Base-by-base conservation (phyloP, 75 land plant genomes). In the Pinus taeda region DNA sequence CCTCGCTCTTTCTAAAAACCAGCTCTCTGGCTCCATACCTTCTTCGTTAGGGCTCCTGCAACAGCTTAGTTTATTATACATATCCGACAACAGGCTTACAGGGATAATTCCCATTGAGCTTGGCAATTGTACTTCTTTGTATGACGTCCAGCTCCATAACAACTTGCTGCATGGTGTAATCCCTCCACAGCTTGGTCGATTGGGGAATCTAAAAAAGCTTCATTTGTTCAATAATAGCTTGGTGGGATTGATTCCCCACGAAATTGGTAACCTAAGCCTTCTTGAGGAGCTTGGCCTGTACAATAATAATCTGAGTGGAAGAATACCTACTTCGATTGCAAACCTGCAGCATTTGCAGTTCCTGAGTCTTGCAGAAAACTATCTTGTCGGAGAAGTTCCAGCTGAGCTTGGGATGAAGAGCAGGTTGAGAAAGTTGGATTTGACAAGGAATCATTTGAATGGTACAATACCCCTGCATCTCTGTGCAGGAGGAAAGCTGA, bases 391-490 rank as follows among this genome's bases (percentile, higher is more conserved):
- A 13, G 78, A 65, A 74, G 75, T 88, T 20, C 88, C 88, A 9
- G 24, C 42, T 15, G 73, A 65, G 29, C 80, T 90, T 21, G 87
- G 93, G 61, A 75, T 69, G 15, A 57, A 70, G 20, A 79, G 33
- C 13, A 69, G 17, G 71, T 75, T 80, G 63, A 37, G 13, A 60
- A 78, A 33, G 29, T 53, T 88, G 60, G 87, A 82, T 75, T 78
- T 90, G 69, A 77, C 81, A 21, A 77, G 84, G 45, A 90, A 90
- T 77, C 57, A 29, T 62, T 79, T 90, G 15, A 29, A 71, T 55
- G 92, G 92, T 15, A 62, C 36, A 21, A 82, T 90, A 79, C 91
- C 91, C 21, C 15, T 81, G n/a, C 59, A 64, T 22, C 77, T 89
- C 36, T 89, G 82, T 63, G 63, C 78, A 58, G 77, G 76, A 20